Base-by-base conservation (phyloP, 768 basidiomycete genomes). In the Tylopilus vinaceipallidus region DNA sequence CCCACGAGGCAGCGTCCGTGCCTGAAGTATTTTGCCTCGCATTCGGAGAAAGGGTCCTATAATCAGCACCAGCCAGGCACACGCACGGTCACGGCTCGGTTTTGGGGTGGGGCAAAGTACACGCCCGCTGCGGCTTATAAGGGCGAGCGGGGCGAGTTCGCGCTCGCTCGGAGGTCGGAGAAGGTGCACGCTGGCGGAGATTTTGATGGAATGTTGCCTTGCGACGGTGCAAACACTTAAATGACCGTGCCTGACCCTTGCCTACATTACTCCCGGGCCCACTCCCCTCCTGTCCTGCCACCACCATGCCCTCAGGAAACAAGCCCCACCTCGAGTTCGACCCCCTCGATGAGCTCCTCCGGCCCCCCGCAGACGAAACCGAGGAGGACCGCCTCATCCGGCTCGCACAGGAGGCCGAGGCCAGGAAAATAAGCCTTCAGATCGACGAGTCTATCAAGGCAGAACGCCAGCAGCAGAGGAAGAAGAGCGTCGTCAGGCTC, bases 381-480 rank as follows among this genome's bases (percentile, higher is more conserved):
- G 74, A 77, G 5, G 77, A 81, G 29, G 72, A 86, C 63, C 78
- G 79, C 38, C 64, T 73, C 8, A 59, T 73, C 42, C 74, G 88
- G 2, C 65, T 86, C 7, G 73, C 73, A 39, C 69, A 74, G 26
- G 88, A 91, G 67, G 84, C 81, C 23, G 82, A 87, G 52, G 87
- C 88, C 0, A 72, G 67, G 57, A 73, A 79, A 56, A 72, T 88
- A 49, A 86, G 83, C 64, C 75, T 70, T 45, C 82, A 77, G 47
- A 91, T 91, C 69, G 88, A 91, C 72, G 85, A 87, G 49, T 73
- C 74, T 42, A 82, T 92, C 72, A 83, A 79, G 61, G 75, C 76
- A 6, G 83, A 86, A 63, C 76, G 77, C 29, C 82, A 81, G 57
- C 77, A 80, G 2, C 69, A 71, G 52, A 63, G 57, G 57, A 89